These are phyloP conservation scores for Graphium sp. DNA, from an alignment of 2,329 filamentous ascomycete genomes.

Conservation along the genomic window DNA sequence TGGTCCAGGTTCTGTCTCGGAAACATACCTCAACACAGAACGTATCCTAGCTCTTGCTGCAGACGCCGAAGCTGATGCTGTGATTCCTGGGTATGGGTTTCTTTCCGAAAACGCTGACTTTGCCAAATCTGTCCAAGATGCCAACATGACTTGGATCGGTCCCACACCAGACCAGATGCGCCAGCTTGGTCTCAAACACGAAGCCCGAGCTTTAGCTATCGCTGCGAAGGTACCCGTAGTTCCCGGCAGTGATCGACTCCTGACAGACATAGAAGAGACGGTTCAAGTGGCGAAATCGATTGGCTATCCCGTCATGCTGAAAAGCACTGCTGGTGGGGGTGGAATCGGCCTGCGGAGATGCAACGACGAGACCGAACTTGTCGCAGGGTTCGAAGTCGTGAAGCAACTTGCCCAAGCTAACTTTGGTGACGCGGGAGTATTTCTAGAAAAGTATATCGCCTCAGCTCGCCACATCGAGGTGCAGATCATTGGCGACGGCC, in stretches of 20 bases:
- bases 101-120: constrained; percentile 47
- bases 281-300: too few species aligned
- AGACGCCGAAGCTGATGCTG: constrained; percentile 29
- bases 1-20: constrained; percentile 22
- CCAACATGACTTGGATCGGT: constrained; percentile 42
- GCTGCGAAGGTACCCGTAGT: constrained; percentile 14
- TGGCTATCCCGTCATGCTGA: constrained; percentile 21
- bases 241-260: constrained; percentile 14
- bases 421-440: constrained; percentile 21
- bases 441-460: constrained; percentile 23
- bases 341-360: constrained; percentile 19
- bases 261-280: constrained; percentile 12
- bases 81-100: constrained; percentile 54
- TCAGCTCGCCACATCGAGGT: constrained; percentile 28
- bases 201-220: constrained; percentile 15
- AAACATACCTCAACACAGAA: constrained; percentile 50
- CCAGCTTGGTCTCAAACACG: constrained; percentile 19
- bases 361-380: constrained; percentile 7
- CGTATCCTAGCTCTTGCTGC: constrained; percentile 39
- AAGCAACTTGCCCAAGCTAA: constrained; percentile 16
- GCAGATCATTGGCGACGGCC: constrained; percentile 27
- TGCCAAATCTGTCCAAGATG: constrained; percentile 29
- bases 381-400: neutral
- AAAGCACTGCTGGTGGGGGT: constrained; percentile 22
- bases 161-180: constrained; percentile 28